phyloP scores from a whole-genome alignment of 2,329 filamentous ascomycete species.

The Venturia carpophila region DNA sequence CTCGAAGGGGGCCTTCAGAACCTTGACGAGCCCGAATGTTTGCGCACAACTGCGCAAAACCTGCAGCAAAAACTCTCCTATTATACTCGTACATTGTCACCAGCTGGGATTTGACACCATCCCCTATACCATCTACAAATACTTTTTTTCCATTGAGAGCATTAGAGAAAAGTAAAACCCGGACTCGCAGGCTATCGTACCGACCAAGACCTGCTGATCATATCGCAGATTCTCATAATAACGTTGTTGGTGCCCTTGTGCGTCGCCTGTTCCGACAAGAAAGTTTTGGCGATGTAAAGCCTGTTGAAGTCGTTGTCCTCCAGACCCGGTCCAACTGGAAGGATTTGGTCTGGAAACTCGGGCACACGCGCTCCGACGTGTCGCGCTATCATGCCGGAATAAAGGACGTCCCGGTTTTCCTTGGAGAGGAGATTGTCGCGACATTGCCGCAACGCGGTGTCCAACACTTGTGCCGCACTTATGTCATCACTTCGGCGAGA shows the following conservation, averaged over 20 bases:
- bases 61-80: not conserved
- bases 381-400: constrained; percentile 75
- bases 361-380: constrained; percentile 57
- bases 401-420: constrained; percentile 85
- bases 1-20: not conserved
- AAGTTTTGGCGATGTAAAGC: constrained; percentile 41
- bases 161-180: not conserved
- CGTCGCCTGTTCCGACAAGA: constrained; percentile 40
- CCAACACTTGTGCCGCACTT: constrained; percentile 50
- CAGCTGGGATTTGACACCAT: not conserved
- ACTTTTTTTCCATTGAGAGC: not conserved
- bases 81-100: constrained; percentile 5
- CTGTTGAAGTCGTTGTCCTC: constrained; percentile 25
- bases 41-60: not conserved
- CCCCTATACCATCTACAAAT: not conserved
- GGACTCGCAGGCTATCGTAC: not conserved
- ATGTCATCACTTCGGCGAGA: constrained; percentile 56
- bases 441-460: constrained; percentile 57
- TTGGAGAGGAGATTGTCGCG: constrained; percentile 66
- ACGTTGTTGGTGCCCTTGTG: constrained; percentile 39
- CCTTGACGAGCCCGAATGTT: not conserved
- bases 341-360: constrained; percentile 35
- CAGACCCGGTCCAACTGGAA: constrained; percentile 29
- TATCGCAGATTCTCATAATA: constrained; percentile 41
- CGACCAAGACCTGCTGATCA: constrained; percentile 40